Base-by-base conservation (phyloP, 345 rosid genomes). In the Acer saccharum region DNA sequence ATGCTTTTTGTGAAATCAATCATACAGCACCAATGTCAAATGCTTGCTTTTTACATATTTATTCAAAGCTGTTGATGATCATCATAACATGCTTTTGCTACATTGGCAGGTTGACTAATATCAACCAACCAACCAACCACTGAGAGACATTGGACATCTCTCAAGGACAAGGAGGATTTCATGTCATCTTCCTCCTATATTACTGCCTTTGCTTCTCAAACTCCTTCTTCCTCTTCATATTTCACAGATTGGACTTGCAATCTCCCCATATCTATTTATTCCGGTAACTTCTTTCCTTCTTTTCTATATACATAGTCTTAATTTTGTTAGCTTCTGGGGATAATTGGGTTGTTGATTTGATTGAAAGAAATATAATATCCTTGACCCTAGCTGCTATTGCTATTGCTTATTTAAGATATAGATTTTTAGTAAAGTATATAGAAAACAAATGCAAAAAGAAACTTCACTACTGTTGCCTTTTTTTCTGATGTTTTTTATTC, bases 71-170 rank as follows among this genome's bases (percentile, higher is more conserved):
- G 61, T 12, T 75, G 41, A 65, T 75, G 41, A 65, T 72, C 21
- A 80, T 85, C 79, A 82, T 80, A 61, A 64, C 77, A 72, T 77
- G 79, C 82, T 72, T 77, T 79, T 83, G 78, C 84, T 83, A 32
- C 74, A 85, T 82, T 85, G 69, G 84, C 73, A 81, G 71, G 82
- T 83, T 89, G 90, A 89, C 88, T 85, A 81, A 83, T 80, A 72
- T 78, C 85, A 79, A 57, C 83, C 71, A 25, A 25, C 27, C 27
- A 58, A 16, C 78, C 63, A 73, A 25, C 62, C 21, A 20, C 16
- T 65, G 60, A 66, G 13, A 52, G 57, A 52, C n/a, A 52, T 52
- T 52, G 57, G 57, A 52, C 57, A 52, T 25, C 27, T 25, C 27
- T 25, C 41, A 18, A 44, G 27, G 10, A 44, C 20, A 18, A 44